Percentiles rank a stretch among this genome's conserved stretches.
Conservation (phyloP, 768 basidiomycete genomes). For the Podaxis sp. region DNA sequence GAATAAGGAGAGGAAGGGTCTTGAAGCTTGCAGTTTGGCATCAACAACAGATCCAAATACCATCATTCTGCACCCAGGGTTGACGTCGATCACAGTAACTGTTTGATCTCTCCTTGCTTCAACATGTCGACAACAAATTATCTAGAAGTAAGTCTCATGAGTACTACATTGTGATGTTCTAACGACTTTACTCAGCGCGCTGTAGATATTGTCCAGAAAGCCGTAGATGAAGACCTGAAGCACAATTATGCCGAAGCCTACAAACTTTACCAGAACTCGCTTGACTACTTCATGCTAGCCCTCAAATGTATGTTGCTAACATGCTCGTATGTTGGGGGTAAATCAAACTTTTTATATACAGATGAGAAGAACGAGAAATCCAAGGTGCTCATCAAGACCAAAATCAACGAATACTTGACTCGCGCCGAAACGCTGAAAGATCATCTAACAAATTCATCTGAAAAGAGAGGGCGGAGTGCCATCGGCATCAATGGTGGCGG, state of each 20-base stretch:
- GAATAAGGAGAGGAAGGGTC: not conserved
- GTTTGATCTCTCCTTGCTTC: not conserved
- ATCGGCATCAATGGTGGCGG: constrained; percentile 46
- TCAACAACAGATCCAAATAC: constrained; percentile 1
- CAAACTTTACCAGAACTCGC: constrained; percentile 90
- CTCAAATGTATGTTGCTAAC: constrained; percentile 65
- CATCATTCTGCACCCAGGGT: not conserved
- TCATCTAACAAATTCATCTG: constrained; percentile 61
- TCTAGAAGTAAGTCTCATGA: constrained; percentile 38
- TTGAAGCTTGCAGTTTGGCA: constrained; percentile 4
- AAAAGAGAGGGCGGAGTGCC: constrained; percentile 52
- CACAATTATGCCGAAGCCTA: constrained; percentile 93
- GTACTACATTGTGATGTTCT: not conserved
- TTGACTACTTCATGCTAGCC: constrained; percentile 99
- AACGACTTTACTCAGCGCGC: constrained; percentile 37
- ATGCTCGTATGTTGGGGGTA: not conserved
- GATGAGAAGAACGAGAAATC: constrained; percentile 86
- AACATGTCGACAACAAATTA: constrained; percentile 40
- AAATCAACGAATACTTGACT: constrained; percentile 87
- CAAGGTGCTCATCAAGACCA: constrained; percentile 76
- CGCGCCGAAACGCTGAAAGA: constrained; percentile 91
- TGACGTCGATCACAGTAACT: not conserved
- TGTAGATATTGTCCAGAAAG: constrained; percentile 87
- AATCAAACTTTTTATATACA: constrained; percentile 7
- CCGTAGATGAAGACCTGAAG: constrained; percentile 90